Conservation (phyloP, 768 basidiomycete species). For the Boletus reticulatus region DNA sequence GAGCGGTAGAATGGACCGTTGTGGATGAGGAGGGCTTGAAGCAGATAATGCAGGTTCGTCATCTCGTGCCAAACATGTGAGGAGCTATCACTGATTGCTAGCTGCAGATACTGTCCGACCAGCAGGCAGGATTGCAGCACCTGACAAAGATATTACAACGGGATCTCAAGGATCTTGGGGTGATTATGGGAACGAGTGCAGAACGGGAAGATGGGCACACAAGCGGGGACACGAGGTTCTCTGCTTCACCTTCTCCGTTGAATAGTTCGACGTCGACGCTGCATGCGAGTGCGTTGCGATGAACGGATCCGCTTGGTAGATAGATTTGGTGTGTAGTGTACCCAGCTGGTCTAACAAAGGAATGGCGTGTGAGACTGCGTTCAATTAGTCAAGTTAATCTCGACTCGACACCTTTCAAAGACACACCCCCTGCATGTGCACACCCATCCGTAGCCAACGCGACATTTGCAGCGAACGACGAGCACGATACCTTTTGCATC, state of each 20-base stretch:
- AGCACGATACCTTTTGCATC: neutral
- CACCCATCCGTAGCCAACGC: conserved; percentile 4
- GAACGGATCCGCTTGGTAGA: conserved; percentile 1
- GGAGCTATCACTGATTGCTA: neutral
- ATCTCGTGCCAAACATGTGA: neutral
- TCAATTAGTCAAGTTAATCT: conserved; percentile 2
- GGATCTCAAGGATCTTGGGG: conserved; percentile 60
- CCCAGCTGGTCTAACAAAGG: conserved; percentile 6
- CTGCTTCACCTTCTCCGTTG: conserved; percentile 19
- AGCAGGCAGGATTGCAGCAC: conserved; percentile 79
- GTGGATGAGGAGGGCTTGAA: conserved; percentile 82
- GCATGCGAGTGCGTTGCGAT: conserved; percentile 26
- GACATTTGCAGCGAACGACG: conserved; percentile 8
- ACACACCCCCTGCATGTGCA: neutral
- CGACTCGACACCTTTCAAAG: neutral
- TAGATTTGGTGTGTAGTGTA: conserved; percentile 8
- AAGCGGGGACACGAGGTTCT: conserved; percentile 14
- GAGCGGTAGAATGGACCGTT: conserved; percentile 69
- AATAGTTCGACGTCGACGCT: conserved; percentile 25
- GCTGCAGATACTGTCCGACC: conserved; percentile 64
- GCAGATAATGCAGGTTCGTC: conserved; percentile 67
- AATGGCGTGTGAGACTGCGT: conserved; percentile 23
- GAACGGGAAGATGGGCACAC: conserved; percentile 32
- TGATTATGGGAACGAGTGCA: conserved; percentile 55
- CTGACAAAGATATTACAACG: conserved; percentile 71